Evolutionary conservation across 202 grass and related monocot species (phyloP).

Genomic region (Eragrostis tef): DNA sequence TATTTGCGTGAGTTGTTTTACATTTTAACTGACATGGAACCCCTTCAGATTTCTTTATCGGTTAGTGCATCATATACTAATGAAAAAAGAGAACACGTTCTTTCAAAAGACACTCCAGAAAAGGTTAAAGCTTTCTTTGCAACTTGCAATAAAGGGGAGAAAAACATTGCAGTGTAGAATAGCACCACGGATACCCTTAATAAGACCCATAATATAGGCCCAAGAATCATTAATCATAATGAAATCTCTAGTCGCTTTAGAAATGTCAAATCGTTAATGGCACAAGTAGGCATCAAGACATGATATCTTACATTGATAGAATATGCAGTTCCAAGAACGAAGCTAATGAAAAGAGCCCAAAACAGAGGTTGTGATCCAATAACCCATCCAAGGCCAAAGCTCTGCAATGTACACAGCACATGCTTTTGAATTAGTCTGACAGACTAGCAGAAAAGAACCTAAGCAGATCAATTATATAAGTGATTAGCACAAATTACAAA

Average conservation of each 20-base stretch:
- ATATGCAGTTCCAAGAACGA: conserved; percentile 95
- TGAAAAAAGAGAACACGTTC: neutral
- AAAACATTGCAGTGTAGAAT: neutral
- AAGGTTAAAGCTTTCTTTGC: neutral
- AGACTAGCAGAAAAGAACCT: conserved; percentile 23
- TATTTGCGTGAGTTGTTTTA: neutral
- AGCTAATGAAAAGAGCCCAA: conserved; percentile 94
- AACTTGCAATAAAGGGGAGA: neutral
- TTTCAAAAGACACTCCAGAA: neutral
- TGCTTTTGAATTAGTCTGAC: conserved; percentile 40
- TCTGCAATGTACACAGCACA: conserved; percentile 56
- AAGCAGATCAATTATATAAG: neutral
- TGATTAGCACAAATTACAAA: conserved; percentile 12
- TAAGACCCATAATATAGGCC: neutral
- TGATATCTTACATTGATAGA: conserved; percentile 81
- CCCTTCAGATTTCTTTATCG: neutral
- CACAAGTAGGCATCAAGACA: neutral
- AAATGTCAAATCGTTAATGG: neutral
- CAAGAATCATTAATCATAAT: neutral
- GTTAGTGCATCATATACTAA: neutral
- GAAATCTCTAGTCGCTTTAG: neutral
- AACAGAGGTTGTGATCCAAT: conserved; percentile 87
- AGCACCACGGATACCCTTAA: neutral
- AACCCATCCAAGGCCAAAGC: conserved; percentile 78
- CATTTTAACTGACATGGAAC: neutral